Evolutionary conservation across 768 basidiomycete genomes (phyloP), one percentile per base, ranked within the genome.

Genomic region (Phylloporus sp.): DNA sequence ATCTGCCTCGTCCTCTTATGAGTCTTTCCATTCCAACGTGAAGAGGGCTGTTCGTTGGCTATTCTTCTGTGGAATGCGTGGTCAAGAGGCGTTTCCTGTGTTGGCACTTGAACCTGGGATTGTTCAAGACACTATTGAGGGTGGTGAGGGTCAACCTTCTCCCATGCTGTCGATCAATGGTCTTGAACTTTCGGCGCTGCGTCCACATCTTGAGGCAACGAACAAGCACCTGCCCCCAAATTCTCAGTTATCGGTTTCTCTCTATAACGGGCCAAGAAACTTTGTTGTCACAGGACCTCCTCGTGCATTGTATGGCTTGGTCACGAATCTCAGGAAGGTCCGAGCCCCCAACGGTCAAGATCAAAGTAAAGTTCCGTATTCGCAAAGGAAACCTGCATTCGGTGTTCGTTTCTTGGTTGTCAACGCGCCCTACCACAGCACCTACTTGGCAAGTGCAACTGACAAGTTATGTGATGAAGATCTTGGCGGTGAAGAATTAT

Each of bases 161-260:
- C 94, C 97, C 52, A 99, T 99, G 97, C 70, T 98, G 47, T 85
- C 88, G 15, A 81, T 99, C 61, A 86, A 85, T 2, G 95, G 95
- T 16, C 81, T 98, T 22, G 70, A 76, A 35, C 70, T 90, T 47
- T 81, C 83, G 61, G 84, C 87, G 36, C 79, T 99, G 50, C 80
- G 94, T 70, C 77, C 77, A 24, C 90, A 97, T 62, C 81, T 98
- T 58, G 74, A 76, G 55, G 85, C 87, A 71, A 95, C 95, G 53
- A 98, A 99, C 75, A 77, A 81, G 36, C 84, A 94, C 67, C 82
- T 98, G 39, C 79, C 88, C 11, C 69, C 70, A 28, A 90, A 89
- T 65, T 89, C 91, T 9, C 79, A 89, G 66, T 73, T 99, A 36
- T 76, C 78, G 41, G 78, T 99, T 47, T 95, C 93, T n/a, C 82